A percentile compares a stretch with the other conserved stretches of the same genome.
Evolutionary conservation across 441 rosid genomes (phyloP).

Genomic region (Raphanus hybrid): DNA sequence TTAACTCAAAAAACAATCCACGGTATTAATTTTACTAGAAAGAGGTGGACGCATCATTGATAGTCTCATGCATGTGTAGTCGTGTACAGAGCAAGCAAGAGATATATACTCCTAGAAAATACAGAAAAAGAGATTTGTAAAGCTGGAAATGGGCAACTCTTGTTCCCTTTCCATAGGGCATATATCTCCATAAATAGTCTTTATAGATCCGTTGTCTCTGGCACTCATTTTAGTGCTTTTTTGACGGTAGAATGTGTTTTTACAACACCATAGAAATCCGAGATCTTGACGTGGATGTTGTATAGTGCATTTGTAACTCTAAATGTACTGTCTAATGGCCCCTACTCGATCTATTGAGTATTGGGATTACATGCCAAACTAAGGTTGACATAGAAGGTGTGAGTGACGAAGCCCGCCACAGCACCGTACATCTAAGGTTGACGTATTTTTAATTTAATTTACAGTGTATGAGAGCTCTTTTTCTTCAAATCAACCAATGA

Average conservation of each 20-base stretch:
- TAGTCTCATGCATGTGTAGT: conserved; percentile 26
- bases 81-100: conserved; percentile 24
- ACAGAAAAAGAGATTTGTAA: neutral
- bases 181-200: conserved; percentile 28
- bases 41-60: conserved; percentile 27
- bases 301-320: neutral
- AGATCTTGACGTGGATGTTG: neutral
- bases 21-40: neutral
- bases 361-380: neutral
- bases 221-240: conserved; percentile 1
- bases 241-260: conserved; percentile 9
- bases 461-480: neutral
- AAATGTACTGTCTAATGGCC: neutral
- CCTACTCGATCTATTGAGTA: neutral
- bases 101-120: neutral
- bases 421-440: neutral
- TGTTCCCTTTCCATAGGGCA: conserved; percentile 33
- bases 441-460: neutral
- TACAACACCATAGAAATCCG: neutral
- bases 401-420: neutral
- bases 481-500: neutral
- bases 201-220: conserved; percentile 29
- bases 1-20: neutral
- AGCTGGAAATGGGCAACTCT: conserved; percentile 37
- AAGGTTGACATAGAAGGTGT: neutral